Conservation (phyloP, 2,329 filamentous ascomycete genomes). For the Pseudocercospora fuligena region DNA sequence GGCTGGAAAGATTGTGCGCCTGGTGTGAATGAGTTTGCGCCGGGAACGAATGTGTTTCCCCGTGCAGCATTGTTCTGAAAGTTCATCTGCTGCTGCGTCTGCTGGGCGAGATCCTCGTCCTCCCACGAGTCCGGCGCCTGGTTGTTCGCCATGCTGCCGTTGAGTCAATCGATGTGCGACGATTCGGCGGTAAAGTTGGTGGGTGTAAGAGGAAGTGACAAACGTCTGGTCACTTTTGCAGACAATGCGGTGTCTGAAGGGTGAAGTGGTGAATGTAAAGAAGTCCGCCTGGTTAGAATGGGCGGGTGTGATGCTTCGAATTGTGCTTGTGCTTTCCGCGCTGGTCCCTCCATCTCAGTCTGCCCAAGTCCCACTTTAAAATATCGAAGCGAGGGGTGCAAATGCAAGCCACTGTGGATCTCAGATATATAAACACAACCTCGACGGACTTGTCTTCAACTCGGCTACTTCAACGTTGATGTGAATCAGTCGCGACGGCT, state of each 20-base stretch:
- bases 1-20: constrained; percentile 42
- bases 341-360: too few relatives aligned
- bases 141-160: constrained; percentile 33
- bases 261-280: neutral
- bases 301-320: too few relatives aligned
- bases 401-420: neutral
- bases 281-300: neutral
- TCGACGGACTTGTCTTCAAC: too few relatives aligned
- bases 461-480: too few relatives aligned
- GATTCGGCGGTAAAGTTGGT: neutral
- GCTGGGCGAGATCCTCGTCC: constrained; percentile 46
- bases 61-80: constrained; percentile 34
- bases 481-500: too few relatives aligned
- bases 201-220: neutral
- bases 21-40: constrained; percentile 44
- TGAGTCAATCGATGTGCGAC: constrained; percentile 17
- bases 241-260: neutral
- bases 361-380: too few relatives aligned
- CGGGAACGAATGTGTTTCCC: constrained; percentile 39
- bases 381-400: neutral
- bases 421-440: too few relatives aligned
- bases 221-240: neutral
- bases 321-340: too few relatives aligned
- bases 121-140: constrained; percentile 75
- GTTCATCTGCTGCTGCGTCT: constrained; percentile 46